phyloP scores from a whole-genome alignment of 169 alveolate genomes.

The Eimeria sp. region DNA sequence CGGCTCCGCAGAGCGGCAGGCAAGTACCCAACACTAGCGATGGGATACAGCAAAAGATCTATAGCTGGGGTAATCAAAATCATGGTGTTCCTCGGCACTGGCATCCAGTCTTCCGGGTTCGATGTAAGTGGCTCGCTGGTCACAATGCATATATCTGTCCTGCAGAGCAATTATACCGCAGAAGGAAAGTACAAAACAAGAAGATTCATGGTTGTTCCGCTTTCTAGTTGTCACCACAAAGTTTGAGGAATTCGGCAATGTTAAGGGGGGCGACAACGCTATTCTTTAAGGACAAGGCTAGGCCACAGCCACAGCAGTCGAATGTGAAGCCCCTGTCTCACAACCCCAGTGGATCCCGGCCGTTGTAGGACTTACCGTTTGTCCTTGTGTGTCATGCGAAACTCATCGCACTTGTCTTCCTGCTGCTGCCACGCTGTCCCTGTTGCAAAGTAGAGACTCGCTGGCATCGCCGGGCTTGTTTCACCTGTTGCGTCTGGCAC shows the following conservation, averaged over 20 bases:
- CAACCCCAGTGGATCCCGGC: background rate
- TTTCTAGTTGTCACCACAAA: background rate
- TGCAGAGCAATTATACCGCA: conserved; percentile 1
- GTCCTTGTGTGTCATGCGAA: conserved; percentile 78
- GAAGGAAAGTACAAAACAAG: background rate
- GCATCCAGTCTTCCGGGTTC: conserved; percentile 82
- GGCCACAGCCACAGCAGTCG: conserved; percentile 1
- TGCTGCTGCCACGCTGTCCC: conserved; percentile 79
- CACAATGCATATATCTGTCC: conserved; percentile 81
- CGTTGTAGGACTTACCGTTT: conserved; percentile 16
- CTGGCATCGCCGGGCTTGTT: conserved; percentile 73
- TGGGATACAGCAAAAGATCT: conserved; percentile 77
- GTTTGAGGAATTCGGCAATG: too few relatives aligned
- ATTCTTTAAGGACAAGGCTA: background rate
- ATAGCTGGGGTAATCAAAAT: conserved; percentile 69
- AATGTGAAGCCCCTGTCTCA: background rate
- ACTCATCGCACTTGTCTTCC: conserved; percentile 52
- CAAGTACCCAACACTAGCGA: conserved; percentile 63
- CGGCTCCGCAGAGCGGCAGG: conserved; percentile 54
- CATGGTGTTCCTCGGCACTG: conserved; percentile 81
- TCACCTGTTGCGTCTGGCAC: conserved; percentile 41
- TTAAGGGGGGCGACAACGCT: background rate
- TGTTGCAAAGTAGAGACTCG: conserved; percentile 81
- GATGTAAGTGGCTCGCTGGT: conserved; percentile 81
- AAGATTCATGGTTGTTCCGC: background rate